These are phyloP conservation scores for Setaria italica DNA, from an alignment of 202 grass and related monocot species.

Conservation along the genomic window DNA sequence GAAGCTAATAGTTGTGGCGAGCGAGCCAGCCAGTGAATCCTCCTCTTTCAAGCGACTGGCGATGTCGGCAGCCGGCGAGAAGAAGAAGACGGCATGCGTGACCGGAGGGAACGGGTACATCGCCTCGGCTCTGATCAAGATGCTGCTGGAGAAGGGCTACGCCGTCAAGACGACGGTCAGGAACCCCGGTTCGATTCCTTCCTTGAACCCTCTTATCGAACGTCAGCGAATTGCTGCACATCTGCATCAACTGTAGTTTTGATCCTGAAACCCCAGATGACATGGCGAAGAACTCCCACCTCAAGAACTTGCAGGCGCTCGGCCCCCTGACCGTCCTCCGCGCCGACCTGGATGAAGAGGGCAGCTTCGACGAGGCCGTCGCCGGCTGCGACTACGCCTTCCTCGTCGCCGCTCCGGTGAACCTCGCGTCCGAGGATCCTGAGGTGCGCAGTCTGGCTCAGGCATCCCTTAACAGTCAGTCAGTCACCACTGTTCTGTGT, in stretches of 20 bases:
- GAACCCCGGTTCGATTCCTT: background rate
- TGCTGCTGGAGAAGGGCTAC: background rate
- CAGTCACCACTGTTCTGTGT: too few species aligned
- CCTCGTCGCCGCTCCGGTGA: slow-evolving; percentile 68
- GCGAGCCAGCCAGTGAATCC: too few species aligned
- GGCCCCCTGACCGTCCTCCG: slow-evolving; percentile 45
- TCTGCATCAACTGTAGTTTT: too few species aligned
- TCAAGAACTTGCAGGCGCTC: slow-evolving; percentile 50
- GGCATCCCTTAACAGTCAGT: too few species aligned
- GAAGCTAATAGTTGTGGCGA: too few species aligned
- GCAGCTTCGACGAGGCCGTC: slow-evolving; percentile 73
- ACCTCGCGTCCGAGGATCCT: slow-evolving; percentile 41
- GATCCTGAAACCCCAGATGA: slow-evolving; percentile 41
- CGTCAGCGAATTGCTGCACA: background rate
- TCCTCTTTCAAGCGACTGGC: too few species aligned
- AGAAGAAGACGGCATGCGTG: background rate
- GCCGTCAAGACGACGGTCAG: slow-evolving; percentile 16
- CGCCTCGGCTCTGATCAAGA: background rate
- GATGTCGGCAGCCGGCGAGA: background rate
- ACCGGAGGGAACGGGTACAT: slow-evolving; percentile 18
- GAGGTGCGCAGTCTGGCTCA: slow-evolving; percentile 18
- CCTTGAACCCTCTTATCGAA: too few species aligned
- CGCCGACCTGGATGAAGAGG: slow-evolving; percentile 56
- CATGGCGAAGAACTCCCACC: slow-evolving; percentile 45
- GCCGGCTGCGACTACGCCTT: slow-evolving; percentile 63